A percentile compares a stretch with the other conserved stretches of the same genome.
Conservation (phyloP, 225 moss, liverwort and hornwort genomes). For the Rhytidiadelphus loreus region DNA sequence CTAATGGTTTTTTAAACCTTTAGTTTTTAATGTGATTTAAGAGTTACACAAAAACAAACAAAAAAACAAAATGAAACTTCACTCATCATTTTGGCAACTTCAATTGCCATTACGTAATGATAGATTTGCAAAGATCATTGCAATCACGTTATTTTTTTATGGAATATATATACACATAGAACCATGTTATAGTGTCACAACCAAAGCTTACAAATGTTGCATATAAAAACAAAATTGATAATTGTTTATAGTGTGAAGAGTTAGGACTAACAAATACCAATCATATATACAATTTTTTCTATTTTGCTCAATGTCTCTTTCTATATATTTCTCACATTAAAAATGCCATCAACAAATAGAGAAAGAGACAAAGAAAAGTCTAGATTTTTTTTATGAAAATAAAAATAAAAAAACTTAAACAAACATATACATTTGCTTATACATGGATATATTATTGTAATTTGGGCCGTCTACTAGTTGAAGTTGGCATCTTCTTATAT, state of each 20-base stretch:
- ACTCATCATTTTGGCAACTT: neutral
- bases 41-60: neutral
- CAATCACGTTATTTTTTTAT: too few species aligned
- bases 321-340: too few species aligned
- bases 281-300: neutral
- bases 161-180: neutral
- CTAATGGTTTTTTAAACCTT: neutral
- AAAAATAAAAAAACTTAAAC: too few species aligned
- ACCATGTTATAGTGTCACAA: neutral
- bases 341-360: too few species aligned
- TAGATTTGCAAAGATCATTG: accelerated
- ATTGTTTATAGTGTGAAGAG: neutral
- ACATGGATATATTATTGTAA: too few species aligned
- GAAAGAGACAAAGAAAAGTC: too few species aligned
- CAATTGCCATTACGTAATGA: neutral
- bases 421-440: too few species aligned
- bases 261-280: neutral
- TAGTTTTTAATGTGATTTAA: neutral
- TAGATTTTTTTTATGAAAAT: too few species aligned
- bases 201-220: neutral
- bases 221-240: neutral
- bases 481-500: too few species aligned
- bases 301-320: too few species aligned
- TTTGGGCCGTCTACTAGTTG: too few species aligned
- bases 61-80: neutral